Conservation (phyloP, 208 protist species). For the Phytomonas sp. region DNA sequence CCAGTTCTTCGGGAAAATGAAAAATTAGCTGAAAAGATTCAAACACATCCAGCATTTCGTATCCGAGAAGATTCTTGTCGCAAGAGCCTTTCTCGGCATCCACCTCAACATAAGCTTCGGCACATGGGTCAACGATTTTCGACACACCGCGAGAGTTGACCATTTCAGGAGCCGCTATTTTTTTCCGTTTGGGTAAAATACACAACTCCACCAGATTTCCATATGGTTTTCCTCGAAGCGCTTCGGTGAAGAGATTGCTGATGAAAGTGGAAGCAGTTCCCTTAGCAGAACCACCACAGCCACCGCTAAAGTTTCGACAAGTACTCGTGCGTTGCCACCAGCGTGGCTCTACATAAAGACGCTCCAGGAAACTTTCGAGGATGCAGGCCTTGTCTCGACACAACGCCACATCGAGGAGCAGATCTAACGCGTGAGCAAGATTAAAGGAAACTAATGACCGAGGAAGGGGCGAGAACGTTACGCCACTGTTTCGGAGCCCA, state of each 20-base stretch:
- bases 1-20: slow-evolving; percentile 41
- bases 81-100: neutral
- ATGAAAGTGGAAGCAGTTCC: slow-evolving; percentile 46
- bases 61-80: neutral
- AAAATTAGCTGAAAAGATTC: slow-evolving; percentile 65
- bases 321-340: slow-evolving; percentile 45
- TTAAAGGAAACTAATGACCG: neutral
- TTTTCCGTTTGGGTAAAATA: slow-evolving; percentile 21
- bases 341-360: slow-evolving; percentile 41
- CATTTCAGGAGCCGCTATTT: neutral
- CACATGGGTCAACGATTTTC: neutral
- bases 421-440: slow-evolving; percentile 34
- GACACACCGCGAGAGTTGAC: too few species aligned
- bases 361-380: slow-evolving; percentile 57
- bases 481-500: neutral
- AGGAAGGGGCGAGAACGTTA: neutral
- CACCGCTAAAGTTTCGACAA: neutral
- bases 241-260: slow-evolving; percentile 39
- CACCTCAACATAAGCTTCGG: neutral
- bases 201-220: slow-evolving; percentile 47
- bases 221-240: slow-evolving; percentile 42
- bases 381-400: slow-evolving; percentile 68
- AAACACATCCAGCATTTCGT: slow-evolving; percentile 57
- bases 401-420: slow-evolving; percentile 72
- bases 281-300: slow-evolving; percentile 10